Base-by-base conservation (phyloP, 371 early-diverging fungal genomes). In the Mucor piriformis region DNA sequence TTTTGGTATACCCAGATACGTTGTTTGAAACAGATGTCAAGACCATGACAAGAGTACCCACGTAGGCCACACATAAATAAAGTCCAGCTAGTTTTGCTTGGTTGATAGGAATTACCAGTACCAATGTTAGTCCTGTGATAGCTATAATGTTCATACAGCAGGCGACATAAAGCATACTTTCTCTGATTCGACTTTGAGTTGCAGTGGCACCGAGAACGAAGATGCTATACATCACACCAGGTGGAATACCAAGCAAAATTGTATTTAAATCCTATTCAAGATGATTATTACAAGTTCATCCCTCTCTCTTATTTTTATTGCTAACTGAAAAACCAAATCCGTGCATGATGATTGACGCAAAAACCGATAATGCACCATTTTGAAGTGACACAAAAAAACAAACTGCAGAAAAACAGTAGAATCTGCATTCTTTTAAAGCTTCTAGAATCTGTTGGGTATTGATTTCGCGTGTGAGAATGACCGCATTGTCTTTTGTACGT, bases 301-400 rank as follows among this genome's bases (percentile, higher is more conserved):
- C 6, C 5, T 15, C n/a, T 6, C 2, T 13, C 15, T 8, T 37
- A 8, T 38, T 12, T 38, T 43, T 63, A 20, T 3, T 20, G 57
- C 66, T 63, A 61, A 69, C 76, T 12, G 56, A 59, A 32, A 70
- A 76, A 4, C 76, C 76, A 64, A 76, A 73, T 6, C 61, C 62
- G 21, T 61, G 48, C 10, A 59, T 55, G 16, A 76, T 54, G 40
- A 64, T 64, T 13, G 67, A 51, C 48, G 62, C 67, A 32, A 70
- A 77, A 8, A 59, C 70, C 4, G 69, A 69, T 49, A 69, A 58
- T n/a, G 61, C 77, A 43, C 77, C 77, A 47, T 71, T 71, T 38
- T 68, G 71, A 8, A 77, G 38, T 43, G 66, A 67, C 33, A 73
- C 60, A 15, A 73, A 55, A n/a, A 77, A 27, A 38, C 57, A 57